Evolutionary conservation across 768 basidiomycete species (phyloP), one percentile per base, ranked within the genome.

Genomic region (Lactifluus volemus): DNA sequence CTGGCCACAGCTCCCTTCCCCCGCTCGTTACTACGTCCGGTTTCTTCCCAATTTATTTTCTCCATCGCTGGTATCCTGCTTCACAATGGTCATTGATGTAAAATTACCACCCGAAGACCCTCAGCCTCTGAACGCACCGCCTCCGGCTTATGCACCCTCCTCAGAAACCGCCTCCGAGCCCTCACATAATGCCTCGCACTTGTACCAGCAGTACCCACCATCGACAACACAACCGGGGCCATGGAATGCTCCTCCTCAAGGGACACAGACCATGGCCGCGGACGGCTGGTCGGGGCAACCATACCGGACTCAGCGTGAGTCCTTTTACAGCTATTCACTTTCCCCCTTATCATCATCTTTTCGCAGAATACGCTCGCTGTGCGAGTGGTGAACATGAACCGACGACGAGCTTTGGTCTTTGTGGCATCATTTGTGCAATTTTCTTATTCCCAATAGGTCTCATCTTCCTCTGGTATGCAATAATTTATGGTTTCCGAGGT

Each of bases 361-460:
- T 42, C 36, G 14, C 25, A 70, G 70, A 69, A 25, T 53, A 63
- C 47, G 69, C 67, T 52, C 61, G 60, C 44, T 73, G 72, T 58
- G 72, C 72, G 19, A 63, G 67, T 41, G 72, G 72, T 30, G 63
- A 72, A 19, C 72, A 73, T 44, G 70, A 72, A 32, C 58, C 64
- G 11, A 52, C 56, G n/a, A 69, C 55, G 17, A 68, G 66, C 38
- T 67, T 71, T 50, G 72, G 72, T 19, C 49, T 67, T 19, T 68
- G 67, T 44, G 72, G 72, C 9, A 72, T 73, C 60, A 68, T 73
- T 51, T 65, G 59, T 36, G 69, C 71, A 4, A 63, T 73, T 21
- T 39, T 72, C 6, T 53, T 67, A 2, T 73, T 73, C 55, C 72
- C 72, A 0, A 62, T 70, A 9, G 69, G 69, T 17, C 49, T 70